Conservation (phyloP, 2,329 filamentous ascomycete genomes). For the Mycosphaerella arachidis region DNA sequence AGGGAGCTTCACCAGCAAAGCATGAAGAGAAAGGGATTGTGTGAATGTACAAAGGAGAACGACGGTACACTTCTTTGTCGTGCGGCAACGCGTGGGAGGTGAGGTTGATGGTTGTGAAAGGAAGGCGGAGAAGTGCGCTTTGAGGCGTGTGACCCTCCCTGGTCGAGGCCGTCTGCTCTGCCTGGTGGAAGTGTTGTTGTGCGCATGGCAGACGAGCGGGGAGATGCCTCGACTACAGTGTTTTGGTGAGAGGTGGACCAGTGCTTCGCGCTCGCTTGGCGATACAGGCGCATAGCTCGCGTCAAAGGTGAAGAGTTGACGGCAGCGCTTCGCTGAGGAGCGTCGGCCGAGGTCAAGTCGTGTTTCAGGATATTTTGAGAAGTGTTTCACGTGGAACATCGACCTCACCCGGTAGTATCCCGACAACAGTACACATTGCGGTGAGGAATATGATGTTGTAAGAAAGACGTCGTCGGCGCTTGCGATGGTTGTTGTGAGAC, state of each 20-base stretch:
- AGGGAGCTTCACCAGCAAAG: conserved; percentile 5
- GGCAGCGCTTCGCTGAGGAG: background rate
- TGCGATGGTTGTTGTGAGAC: conserved; percentile 37
- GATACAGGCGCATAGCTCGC: background rate
- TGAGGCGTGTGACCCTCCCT: background rate
- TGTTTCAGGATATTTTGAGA: background rate
- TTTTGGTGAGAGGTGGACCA: background rate
- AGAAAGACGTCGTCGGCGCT: background rate
- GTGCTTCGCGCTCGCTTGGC: background rate
- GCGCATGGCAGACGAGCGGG: background rate
- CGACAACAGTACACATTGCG: background rate
- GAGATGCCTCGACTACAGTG: conserved; percentile 1
- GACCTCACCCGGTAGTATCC: background rate
- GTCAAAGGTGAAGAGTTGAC: background rate
- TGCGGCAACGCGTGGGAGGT: background rate
- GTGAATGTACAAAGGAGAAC: background rate
- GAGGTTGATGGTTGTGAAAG: background rate
- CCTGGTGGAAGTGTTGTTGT: background rate
- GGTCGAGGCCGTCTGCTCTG: background rate
- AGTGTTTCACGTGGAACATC: background rate
- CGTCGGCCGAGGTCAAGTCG: background rate
- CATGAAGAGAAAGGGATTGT: conserved; percentile 5
- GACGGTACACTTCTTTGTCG: background rate
- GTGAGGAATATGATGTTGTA: too few species aligned
- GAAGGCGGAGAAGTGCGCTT: background rate